Evolutionary conservation across 352 stramenopile species (phyloP).

Genomic region (Phytophthora kernoviae): DNA sequence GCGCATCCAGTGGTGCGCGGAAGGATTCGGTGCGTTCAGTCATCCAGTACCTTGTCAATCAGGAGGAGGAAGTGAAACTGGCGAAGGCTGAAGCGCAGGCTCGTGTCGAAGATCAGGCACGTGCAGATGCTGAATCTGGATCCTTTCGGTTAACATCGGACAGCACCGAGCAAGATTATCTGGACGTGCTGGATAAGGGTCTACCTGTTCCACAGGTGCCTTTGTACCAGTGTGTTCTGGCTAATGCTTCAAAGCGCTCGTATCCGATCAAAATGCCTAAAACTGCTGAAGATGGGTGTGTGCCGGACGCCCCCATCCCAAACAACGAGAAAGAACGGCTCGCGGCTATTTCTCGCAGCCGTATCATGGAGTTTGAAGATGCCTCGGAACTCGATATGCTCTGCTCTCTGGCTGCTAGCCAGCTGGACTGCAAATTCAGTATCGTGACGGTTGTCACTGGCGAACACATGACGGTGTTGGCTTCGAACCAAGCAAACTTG

Average conservation of each 20-base stretch:
- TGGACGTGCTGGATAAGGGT: slow-evolving; percentile 18
- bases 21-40: slow-evolving; percentile 47
- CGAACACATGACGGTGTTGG: slow-evolving; percentile 48
- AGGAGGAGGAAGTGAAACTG: slow-evolving; percentile 23
- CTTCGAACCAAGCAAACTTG: slow-evolving; percentile 31
- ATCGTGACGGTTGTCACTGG: slow-evolving; percentile 60
- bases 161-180: slow-evolving; percentile 32
- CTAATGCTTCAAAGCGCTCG: slow-evolving; percentile 40
- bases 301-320: slow-evolving; percentile 34
- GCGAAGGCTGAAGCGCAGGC: slow-evolving; percentile 8
- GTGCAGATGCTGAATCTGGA: slow-evolving; percentile 2
- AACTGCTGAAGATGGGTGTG: slow-evolving; percentile 23
- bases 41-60: slow-evolving; percentile 54
- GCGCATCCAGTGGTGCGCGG: slow-evolving; percentile 22
- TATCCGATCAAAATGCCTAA: slow-evolving; percentile 43
- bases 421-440: slow-evolving; percentile 59
- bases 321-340: slow-evolving; percentile 52
- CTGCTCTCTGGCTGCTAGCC: slow-evolving; percentile 47
- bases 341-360: slow-evolving; percentile 39
- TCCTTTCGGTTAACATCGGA: slow-evolving; percentile 14
- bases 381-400: slow-evolving; percentile 65
- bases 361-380: slow-evolving; percentile 48
- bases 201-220: slow-evolving; percentile 26
- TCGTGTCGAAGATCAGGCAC: neutral
- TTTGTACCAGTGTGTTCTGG: slow-evolving; percentile 44